These are phyloP conservation scores for Fusarium newnesense DNA, from an alignment of 2,329 filamentous ascomycete genomes.

Conservation along the genomic window DNA sequence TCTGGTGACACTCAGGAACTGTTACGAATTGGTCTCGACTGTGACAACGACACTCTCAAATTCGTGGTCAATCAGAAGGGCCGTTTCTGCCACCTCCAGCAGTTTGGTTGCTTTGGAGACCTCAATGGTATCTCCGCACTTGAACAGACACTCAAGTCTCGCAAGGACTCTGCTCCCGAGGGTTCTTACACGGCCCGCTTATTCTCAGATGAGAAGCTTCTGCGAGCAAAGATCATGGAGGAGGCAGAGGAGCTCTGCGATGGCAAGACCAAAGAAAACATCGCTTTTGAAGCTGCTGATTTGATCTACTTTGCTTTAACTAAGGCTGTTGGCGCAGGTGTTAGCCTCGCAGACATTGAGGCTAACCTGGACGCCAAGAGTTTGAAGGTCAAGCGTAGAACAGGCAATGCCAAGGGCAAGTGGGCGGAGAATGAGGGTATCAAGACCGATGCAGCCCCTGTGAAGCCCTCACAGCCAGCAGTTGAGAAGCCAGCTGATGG, in stretches of 20 bases:
- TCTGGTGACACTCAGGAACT: slow-evolving; percentile 95
- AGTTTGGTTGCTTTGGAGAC: slow-evolving; percentile 91
- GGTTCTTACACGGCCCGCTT: slow-evolving; percentile 94
- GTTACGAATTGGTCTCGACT: slow-evolving; percentile 85
- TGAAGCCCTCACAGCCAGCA: slow-evolving; percentile 46
- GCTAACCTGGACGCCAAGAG: slow-evolving; percentile 93
- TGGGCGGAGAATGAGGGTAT: slow-evolving; percentile 89
- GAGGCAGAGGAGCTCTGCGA: slow-evolving; percentile 96
- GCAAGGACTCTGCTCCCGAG: slow-evolving; percentile 83
- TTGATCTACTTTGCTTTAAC: slow-evolving; percentile 95
- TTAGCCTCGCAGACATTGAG: slow-evolving; percentile 89
- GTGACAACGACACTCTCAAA: slow-evolving; percentile 90
- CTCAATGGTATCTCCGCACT: slow-evolving; percentile 83
- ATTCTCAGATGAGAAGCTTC: slow-evolving; percentile 89
- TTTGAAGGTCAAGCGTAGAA: slow-evolving; percentile 91
- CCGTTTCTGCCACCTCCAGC: slow-evolving; percentile 92
- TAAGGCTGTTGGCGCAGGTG: slow-evolving; percentile 86
- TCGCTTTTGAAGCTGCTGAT: slow-evolving; percentile 95
- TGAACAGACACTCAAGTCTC: slow-evolving; percentile 84
- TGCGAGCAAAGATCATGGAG: slow-evolving; percentile 97
- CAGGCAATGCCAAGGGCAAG: slow-evolving; percentile 92
- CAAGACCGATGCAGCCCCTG: slow-evolving; percentile 51
- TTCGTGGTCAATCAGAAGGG: slow-evolving; percentile 93
- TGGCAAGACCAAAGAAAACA: slow-evolving; percentile 81
- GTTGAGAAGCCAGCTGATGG: slow-evolving; percentile 52